Conservation (phyloP, 164 flowering plant species). For the Pachysandra terminalis region DNA sequence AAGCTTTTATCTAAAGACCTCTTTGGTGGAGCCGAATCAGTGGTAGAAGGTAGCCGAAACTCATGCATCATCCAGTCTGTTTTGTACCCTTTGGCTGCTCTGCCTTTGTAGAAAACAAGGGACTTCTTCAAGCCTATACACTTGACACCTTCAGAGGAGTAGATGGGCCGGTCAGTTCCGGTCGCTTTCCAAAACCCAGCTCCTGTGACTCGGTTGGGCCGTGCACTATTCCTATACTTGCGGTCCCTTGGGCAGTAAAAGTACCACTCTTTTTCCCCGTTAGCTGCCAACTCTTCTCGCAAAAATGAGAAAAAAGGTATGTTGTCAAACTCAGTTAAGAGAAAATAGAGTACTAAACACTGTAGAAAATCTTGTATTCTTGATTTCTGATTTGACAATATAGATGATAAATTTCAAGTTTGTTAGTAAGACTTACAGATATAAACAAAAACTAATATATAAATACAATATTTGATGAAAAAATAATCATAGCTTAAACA, state of each 20-base stretch:
- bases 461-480: no score
- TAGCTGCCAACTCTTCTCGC: conserved; percentile 33
- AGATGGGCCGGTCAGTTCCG: conserved; percentile 63
- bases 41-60: conserved; percentile 47
- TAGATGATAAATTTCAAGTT: no score
- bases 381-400: background rate
- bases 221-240: conserved; percentile 54
- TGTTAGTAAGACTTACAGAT: no score
- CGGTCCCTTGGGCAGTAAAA: conserved; percentile 66
- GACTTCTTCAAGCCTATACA: conserved; percentile 72
- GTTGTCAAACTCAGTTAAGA: background rate
- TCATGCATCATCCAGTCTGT: conserved; percentile 86
- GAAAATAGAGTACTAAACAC: background rate
- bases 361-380: background rate
- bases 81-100: conserved; percentile 64
- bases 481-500: no score
- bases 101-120: conserved; percentile 67
- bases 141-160: conserved; percentile 45
- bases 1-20: conserved; percentile 38
- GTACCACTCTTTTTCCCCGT: conserved; percentile 71
- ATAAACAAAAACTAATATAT: no score
- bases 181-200: conserved; percentile 82
- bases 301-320: background rate
- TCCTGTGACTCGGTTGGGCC: conserved; percentile 64
- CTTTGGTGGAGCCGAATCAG: conserved; percentile 30